Evolutionary conservation across 2,329 filamentous ascomycete species (phyloP).

Genomic region (Calonectria fujianensis): DNA sequence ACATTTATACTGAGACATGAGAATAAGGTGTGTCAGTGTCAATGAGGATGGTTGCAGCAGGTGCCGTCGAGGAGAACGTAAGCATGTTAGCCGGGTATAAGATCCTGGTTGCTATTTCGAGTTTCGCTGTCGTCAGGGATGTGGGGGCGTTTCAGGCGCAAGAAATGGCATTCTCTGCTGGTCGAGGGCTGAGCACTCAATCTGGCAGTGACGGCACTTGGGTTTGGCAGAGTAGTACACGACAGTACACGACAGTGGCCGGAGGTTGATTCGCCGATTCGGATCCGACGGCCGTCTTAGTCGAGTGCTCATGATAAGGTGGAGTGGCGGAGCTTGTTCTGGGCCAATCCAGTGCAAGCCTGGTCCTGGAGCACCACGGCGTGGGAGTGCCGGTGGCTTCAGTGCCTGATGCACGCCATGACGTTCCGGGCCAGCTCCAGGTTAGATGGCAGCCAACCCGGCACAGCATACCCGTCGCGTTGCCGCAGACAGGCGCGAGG

Average conservation of each 20-base stretch:
- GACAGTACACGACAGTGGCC: not conserved
- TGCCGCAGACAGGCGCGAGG: slow-evolving; percentile 7
- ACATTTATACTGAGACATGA: not conserved
- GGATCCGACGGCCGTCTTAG: slow-evolving; percentile 21
- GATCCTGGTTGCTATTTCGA: not conserved
- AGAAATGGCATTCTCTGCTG: slow-evolving; percentile 8
- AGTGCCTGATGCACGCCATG: slow-evolving; percentile 10
- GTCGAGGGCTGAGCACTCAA: not conserved
- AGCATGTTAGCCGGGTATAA: slow-evolving; percentile 4
- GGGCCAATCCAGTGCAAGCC: slow-evolving; percentile 15
- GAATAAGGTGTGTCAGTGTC: not conserved
- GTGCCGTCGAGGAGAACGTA: not conserved
- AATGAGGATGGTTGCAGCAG: slow-evolving; percentile 1
- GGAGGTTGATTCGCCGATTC: slow-evolving; percentile 13
- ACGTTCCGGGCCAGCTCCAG: slow-evolving; percentile 2
- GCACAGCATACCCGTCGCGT: slow-evolving; percentile 31
- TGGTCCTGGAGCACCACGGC: not conserved
- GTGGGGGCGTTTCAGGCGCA: slow-evolving; percentile 10
- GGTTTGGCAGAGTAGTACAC: not conserved
- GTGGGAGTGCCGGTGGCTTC: slow-evolving; percentile 1
- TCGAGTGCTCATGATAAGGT: slow-evolving; percentile 15
- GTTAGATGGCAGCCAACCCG: slow-evolving; percentile 12
- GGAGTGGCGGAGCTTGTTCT: slow-evolving; percentile 13
- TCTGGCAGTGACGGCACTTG: not conserved
- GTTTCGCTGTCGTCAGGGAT: not conserved